Conservation (phyloP, 257 asterid genomes). For the Solanum virginianum region DNA sequence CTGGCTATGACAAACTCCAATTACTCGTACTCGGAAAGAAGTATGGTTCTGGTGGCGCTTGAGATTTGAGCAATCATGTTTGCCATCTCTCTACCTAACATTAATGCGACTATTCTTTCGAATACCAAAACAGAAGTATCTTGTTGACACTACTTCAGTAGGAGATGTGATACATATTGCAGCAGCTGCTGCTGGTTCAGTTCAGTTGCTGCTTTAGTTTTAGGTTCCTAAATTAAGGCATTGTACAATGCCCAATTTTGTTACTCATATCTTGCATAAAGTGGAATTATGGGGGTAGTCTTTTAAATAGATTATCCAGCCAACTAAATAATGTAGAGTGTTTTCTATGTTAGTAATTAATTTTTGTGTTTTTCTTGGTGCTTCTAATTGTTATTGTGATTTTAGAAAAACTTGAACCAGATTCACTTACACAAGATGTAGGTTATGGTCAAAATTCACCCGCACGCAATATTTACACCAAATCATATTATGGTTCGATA, state of each 20-base stretch:
- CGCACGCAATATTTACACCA: neutral
- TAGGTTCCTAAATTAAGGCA: neutral
- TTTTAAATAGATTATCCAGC: neutral
- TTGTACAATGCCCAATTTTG: neutral
- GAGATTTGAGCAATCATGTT: neutral
- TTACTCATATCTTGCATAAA: neutral
- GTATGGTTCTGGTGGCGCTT: conserved; percentile 33
- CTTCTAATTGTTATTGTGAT: neutral
- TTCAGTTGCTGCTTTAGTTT: conserved; percentile 6
- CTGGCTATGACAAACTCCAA: conserved; percentile 31
- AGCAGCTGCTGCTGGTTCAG: neutral
- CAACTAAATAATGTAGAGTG: neutral
- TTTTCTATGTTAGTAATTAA: neutral
- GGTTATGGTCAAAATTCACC: neutral
- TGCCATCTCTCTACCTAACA: neutral
- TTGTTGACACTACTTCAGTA: neutral
- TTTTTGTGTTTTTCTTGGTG: neutral
- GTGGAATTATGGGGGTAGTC: neutral
- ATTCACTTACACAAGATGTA: neutral
- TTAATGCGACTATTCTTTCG: neutral
- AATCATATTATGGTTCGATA: neutral
- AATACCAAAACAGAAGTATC: neutral
- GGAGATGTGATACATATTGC: neutral
- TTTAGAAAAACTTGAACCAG: neutral
- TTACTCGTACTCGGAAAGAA: conserved; percentile 24